phyloP scores from a whole-genome alignment of 2,329 filamentous ascomycete species.

The Chlorencoelia australis region DNA sequence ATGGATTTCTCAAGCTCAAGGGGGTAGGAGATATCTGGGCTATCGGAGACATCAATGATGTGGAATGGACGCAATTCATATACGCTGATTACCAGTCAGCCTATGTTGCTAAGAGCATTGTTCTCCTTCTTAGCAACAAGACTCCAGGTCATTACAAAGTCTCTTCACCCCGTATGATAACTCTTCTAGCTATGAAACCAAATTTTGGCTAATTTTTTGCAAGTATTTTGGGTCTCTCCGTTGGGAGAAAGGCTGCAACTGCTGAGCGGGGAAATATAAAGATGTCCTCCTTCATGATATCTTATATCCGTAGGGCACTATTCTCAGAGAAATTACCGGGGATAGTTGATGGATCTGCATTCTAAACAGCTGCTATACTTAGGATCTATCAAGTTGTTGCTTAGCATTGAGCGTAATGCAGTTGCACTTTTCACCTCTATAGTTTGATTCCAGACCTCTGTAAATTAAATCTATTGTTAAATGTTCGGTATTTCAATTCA shows the following conservation, averaged over 20 bases:
- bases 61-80: slow-evolving; percentile 18
- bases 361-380: too few species aligned
- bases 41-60: slow-evolving; percentile 20
- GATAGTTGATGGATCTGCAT: slow-evolving; percentile 15
- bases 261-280: slow-evolving; percentile 23
- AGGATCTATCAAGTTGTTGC: too few species aligned
- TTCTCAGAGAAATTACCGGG: slow-evolving; percentile 18
- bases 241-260: slow-evolving; percentile 31
- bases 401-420: too few species aligned
- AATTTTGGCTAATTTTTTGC: slow-evolving; percentile 2
- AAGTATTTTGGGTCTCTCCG: slow-evolving; percentile 22
- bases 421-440: too few species aligned
- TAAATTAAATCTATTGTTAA: too few species aligned
- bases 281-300: slow-evolving; percentile 21
- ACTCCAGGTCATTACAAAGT: slow-evolving; percentile 15
- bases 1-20: slow-evolving; percentile 40
- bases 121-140: slow-evolving; percentile 10
- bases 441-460: too few species aligned
- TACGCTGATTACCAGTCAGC: slow-evolving; percentile 14
- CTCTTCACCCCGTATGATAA: slow-evolving; percentile 9
- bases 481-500: too few species aligned
- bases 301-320: slow-evolving; percentile 17
- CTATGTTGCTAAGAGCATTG: slow-evolving; percentile 21
- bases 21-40: slow-evolving; percentile 28
- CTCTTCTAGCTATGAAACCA: neutral